These are phyloP conservation scores for Stephanodiscus minutulus DNA, from an alignment of 108 stramenopile genomes.

Conservation along the genomic window DNA sequence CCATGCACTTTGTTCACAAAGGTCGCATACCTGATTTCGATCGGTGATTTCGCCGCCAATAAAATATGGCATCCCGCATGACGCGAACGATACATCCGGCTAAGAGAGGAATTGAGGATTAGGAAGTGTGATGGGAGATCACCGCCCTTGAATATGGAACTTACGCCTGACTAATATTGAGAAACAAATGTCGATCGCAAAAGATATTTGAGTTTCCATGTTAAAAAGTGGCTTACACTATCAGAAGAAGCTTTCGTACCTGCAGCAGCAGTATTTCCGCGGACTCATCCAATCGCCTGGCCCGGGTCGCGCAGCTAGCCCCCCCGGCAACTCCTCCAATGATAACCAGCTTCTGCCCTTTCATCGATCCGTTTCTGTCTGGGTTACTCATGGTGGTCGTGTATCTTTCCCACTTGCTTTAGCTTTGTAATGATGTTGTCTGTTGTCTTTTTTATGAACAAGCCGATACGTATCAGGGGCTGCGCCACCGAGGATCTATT, in stretches of 20 bases:
- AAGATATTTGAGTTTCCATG: not conserved
- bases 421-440: not conserved
- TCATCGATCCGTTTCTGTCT: slow-evolving; percentile 17
- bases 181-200: not conserved
- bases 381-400: slow-evolving; percentile 13
- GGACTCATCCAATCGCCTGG: slow-evolving; percentile 63
- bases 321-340: slow-evolving; percentile 76
- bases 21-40: slow-evolving; percentile 36
- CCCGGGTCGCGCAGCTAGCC: slow-evolving; percentile 68
- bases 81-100: slow-evolving; percentile 71
- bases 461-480: no score
- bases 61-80: slow-evolving; percentile 78
- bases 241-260: slow-evolving; percentile 19
- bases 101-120: slow-evolving; percentile 12
- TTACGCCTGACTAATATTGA: slow-evolving; percentile 14
- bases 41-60: slow-evolving; percentile 71
- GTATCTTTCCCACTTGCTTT: not conserved
- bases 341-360: slow-evolving; percentile 64
- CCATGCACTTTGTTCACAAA: not conserved
- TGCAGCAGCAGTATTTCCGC: slow-evolving; percentile 65
- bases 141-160: not conserved
- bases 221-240: not conserved
- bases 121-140: not conserved
- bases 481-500: no score
- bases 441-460: slow-evolving; percentile 6